Percentiles rank a stretch among this genome's conserved stretches.
phyloP scores from a whole-genome alignment of 192 early-diverging fungal genomes.

The Coemansia umbellata region DNA sequence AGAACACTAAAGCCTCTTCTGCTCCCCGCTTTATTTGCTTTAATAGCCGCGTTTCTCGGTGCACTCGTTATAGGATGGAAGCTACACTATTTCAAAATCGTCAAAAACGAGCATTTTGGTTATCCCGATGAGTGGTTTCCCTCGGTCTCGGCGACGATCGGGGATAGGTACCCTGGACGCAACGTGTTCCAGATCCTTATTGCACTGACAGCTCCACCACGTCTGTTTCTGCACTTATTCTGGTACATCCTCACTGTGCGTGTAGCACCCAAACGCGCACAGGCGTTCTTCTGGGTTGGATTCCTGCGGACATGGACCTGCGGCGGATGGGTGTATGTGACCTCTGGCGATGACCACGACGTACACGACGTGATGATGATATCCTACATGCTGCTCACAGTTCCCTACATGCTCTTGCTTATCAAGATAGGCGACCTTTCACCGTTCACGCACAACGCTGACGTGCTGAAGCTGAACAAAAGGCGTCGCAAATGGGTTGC shows the following conservation, averaged over 20 bases:
- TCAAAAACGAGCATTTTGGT: conserved; percentile 71
- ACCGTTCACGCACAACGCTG: conserved; percentile 36
- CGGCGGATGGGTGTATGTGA: conserved; percentile 82
- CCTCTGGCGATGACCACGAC: conserved; percentile 73
- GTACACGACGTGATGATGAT: conserved; percentile 82
- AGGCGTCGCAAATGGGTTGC: conserved; percentile 51
- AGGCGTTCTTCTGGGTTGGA: conserved; percentile 47
- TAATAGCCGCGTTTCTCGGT: conserved; percentile 59
- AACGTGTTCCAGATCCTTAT: conserved; percentile 75
- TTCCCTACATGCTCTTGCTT: conserved; percentile 69
- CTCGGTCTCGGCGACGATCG: conserved; percentile 75
- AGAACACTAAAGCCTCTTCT: no score
- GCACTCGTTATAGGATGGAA: conserved; percentile 66
- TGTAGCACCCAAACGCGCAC: conserved; percentile 26
- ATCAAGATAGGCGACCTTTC: conserved; percentile 51
- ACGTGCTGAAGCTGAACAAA: conserved; percentile 40
- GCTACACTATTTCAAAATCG: conserved; percentile 77
- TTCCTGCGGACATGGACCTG: conserved; percentile 69
- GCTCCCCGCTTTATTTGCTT: neutral
- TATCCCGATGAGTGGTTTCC: conserved; percentile 81
- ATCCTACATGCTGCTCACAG: conserved; percentile 67
- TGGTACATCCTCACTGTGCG: conserved; percentile 47
- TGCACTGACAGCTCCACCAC: conserved; percentile 61
- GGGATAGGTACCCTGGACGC: conserved; percentile 73
- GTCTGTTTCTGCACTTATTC: conserved; percentile 46